Conservation (phyloP, 2,329 filamentous ascomycete genomes). For the Fusarium longipes region DNA sequence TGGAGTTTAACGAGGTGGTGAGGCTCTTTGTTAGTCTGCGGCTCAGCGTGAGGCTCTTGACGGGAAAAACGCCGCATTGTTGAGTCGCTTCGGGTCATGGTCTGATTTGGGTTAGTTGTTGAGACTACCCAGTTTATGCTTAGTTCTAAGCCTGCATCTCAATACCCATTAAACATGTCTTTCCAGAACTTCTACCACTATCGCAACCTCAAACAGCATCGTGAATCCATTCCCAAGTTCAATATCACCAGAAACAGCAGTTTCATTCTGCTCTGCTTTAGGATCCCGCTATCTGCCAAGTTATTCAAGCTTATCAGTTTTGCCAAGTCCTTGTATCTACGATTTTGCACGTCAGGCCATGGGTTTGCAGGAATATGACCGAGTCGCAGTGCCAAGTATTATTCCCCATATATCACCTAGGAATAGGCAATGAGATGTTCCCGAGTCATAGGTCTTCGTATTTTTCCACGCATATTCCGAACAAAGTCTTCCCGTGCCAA, state of each 20-base stretch:
- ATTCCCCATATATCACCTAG: neutral
- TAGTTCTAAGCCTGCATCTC: neutral
- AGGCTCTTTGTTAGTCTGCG: conserved; percentile 1
- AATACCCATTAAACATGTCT: neutral
- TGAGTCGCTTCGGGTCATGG: neutral
- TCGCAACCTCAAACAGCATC: neutral
- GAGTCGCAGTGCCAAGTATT: neutral
- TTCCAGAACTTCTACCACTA: neutral
- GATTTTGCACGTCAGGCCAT: neutral
- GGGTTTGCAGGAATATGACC: neutral
- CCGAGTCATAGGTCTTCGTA: neutral
- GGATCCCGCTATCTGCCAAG: neutral
- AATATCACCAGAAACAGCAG: neutral
- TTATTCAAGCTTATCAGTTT: neutral
- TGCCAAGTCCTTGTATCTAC: neutral
- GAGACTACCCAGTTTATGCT: neutral
- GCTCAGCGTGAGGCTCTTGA: conserved; percentile 9
- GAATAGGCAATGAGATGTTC: neutral
- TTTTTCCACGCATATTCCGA: neutral
- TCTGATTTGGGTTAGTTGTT: neutral
- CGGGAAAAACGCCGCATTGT: neutral
- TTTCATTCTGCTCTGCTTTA: neutral
- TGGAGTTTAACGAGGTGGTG: neutral
- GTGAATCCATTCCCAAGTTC: neutral
- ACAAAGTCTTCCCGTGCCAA: neutral